phyloP scores from a whole-genome alignment of 108 stramenopile species.

The Phaeodactylum tricornutum region DNA sequence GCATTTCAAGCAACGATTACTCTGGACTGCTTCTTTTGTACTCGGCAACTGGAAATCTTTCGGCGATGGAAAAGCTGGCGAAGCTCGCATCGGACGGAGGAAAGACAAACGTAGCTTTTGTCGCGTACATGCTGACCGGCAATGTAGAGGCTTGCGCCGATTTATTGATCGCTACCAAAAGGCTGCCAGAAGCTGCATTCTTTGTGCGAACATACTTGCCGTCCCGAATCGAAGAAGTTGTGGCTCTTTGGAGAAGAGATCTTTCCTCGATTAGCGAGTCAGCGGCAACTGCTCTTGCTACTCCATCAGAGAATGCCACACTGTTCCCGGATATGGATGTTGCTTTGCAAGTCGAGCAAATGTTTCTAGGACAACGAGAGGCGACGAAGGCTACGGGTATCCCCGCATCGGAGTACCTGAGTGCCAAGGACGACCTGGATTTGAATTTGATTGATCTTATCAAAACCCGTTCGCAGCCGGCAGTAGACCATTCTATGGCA shows the following conservation, averaged over 20 bases:
- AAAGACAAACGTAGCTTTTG: conserved; percentile 93
- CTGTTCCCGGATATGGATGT: conserved; percentile 87
- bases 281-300: conserved; percentile 85
- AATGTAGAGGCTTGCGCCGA: conserved; percentile 90
- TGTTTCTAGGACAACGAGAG: conserved; percentile 77
- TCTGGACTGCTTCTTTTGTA: conserved; percentile 91
- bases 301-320: conserved; percentile 74
- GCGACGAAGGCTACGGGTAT: conserved; percentile 56
- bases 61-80: conserved; percentile 84
- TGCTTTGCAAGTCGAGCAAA: conserved; percentile 86
- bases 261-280: conserved; percentile 74
- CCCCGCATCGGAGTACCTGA: conserved; percentile 61
- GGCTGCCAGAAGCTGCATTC: conserved; percentile 97
- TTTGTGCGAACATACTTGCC: conserved; percentile 97
- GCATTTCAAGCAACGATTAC: conserved; percentile 82
- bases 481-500: too few relatives aligned
- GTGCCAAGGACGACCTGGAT: conserved; percentile 86
- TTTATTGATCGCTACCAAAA: conserved; percentile 77
- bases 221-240: conserved; percentile 81
- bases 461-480: conserved; percentile 39
- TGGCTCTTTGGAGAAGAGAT: conserved; percentile 90
- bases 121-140: conserved; percentile 82
- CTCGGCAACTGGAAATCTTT: conserved; percentile 84
- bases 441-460: conserved; percentile 80
- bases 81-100: conserved; percentile 65